These are phyloP conservation scores for Penicillium sp. DNA, from an alignment of 2,329 filamentous ascomycete genomes.

Conservation along the genomic window DNA sequence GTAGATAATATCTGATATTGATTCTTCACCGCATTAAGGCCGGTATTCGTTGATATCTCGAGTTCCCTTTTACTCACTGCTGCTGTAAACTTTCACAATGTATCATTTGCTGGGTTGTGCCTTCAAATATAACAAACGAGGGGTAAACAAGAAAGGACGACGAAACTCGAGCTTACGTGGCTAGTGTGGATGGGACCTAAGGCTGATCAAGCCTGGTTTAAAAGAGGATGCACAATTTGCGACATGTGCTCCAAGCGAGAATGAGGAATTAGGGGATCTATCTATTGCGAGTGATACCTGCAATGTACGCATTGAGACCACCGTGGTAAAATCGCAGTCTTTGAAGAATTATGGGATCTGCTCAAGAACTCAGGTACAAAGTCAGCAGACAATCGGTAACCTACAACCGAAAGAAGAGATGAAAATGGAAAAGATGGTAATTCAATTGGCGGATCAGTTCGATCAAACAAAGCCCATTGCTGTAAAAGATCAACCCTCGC, in stretches of 20 bases:
- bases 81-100: background rate
- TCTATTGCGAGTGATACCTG: background rate
- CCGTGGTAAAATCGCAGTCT: background rate
- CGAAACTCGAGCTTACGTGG: background rate
- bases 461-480: constrained; percentile 1
- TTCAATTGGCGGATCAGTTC: constrained; percentile 2
- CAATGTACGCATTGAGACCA: background rate
- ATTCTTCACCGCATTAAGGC: background rate
- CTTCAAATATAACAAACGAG: background rate
- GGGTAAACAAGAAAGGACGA: too few species aligned
- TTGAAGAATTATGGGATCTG: too few species aligned
- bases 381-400: background rate
- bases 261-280: background rate
- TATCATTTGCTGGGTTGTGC: background rate
- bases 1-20: background rate
- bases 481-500: background rate
- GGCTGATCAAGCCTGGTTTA: background rate
- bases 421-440: background rate
- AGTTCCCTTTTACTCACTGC: background rate
- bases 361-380: background rate
- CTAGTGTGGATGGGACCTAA: constrained; percentile 22
- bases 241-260: background rate
- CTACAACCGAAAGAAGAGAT: background rate
- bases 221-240: background rate
- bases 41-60: background rate